These are phyloP conservation scores for Microcyclosporella mali DNA, from an alignment of 2,329 filamentous ascomycete species.

Conservation along the genomic window DNA sequence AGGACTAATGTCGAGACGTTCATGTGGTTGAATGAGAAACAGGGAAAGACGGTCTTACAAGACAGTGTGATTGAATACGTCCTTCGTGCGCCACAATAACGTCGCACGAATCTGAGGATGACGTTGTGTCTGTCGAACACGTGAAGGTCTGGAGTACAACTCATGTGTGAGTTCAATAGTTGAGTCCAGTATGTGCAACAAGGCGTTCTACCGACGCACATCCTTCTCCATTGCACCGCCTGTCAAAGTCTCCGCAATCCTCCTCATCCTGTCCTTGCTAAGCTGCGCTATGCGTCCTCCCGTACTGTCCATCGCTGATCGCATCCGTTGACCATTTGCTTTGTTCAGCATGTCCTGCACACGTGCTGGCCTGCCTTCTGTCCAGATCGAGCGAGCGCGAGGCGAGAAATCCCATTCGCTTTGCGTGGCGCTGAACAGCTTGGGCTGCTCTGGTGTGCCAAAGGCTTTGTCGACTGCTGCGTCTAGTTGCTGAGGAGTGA, in stretches of 20 bases:
- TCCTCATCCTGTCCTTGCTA: slow-evolving; percentile 54
- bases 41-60: too few species aligned
- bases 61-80: too few species aligned
- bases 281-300: slow-evolving; percentile 35
- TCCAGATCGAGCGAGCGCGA: slow-evolving; percentile 44
- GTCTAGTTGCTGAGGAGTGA: slow-evolving; percentile 70
- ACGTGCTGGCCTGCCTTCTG: slow-evolving; percentile 41
- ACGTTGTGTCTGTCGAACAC: too few species aligned
- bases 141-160: too few species aligned
- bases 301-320: slow-evolving; percentile 30
- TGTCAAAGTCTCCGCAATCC: slow-evolving; percentile 60
- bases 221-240: slow-evolving; percentile 53
- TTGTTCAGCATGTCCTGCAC: slow-evolving; percentile 43
- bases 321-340: slow-evolving; percentile 31
- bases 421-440: slow-evolving; percentile 34
- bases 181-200: too few species aligned
- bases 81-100: too few species aligned
- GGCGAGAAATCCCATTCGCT: slow-evolving; percentile 5
- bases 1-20: too few species aligned
- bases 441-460: slow-evolving; percentile 48
- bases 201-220: not conserved
- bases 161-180: too few species aligned
- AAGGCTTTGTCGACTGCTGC: slow-evolving; percentile 71
- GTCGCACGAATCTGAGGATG: too few species aligned
- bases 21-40: too few species aligned